Conservation (phyloP, 2,329 filamentous ascomycete species). For the Phaeoacremonium minimum region DNA sequence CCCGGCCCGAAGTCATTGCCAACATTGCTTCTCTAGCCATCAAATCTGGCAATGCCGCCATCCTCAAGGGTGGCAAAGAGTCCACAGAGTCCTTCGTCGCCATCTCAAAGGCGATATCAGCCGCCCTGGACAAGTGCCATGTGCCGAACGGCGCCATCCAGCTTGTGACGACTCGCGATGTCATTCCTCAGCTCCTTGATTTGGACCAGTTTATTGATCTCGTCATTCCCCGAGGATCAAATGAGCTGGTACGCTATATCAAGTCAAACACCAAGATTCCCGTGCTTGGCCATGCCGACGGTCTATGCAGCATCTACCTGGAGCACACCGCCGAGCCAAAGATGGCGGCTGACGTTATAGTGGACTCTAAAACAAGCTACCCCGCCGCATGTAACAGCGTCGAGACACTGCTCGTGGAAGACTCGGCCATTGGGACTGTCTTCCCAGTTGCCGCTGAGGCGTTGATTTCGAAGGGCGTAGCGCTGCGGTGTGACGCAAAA, state of each 20-base stretch:
- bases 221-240: slow-evolving; percentile 87
- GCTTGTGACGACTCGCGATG: slow-evolving; percentile 89
- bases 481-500: slow-evolving; percentile 70
- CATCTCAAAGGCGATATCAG: slow-evolving; percentile 80
- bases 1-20: slow-evolving; percentile 93
- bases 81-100: slow-evolving; percentile 92
- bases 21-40: slow-evolving; percentile 95
- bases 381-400: slow-evolving; percentile 91
- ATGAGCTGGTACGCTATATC: slow-evolving; percentile 85
- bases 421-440: slow-evolving; percentile 60
- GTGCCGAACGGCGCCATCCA: slow-evolving; percentile 88
- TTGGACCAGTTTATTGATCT: slow-evolving; percentile 89
- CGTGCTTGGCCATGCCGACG: slow-evolving; percentile 93
- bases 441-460: slow-evolving; percentile 71
- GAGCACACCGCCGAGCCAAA: slow-evolving; percentile 69
- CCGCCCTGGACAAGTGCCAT: slow-evolving; percentile 64
- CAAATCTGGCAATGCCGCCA: slow-evolving; percentile 95
- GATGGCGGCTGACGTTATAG: slow-evolving; percentile 70
- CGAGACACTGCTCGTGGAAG: slow-evolving; percentile 87
- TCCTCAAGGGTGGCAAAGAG: slow-evolving; percentile 95
- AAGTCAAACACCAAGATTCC: slow-evolving; percentile 91
- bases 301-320: slow-evolving; percentile 83
- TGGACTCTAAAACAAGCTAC: slow-evolving; percentile 93
- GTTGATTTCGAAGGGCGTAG: slow-evolving; percentile 72
- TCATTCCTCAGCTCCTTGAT: slow-evolving; percentile 79